Evolutionary conservation across 2,329 filamentous ascomycete genomes (phyloP).

Genomic region (Cordyceps fumosorosea): DNA sequence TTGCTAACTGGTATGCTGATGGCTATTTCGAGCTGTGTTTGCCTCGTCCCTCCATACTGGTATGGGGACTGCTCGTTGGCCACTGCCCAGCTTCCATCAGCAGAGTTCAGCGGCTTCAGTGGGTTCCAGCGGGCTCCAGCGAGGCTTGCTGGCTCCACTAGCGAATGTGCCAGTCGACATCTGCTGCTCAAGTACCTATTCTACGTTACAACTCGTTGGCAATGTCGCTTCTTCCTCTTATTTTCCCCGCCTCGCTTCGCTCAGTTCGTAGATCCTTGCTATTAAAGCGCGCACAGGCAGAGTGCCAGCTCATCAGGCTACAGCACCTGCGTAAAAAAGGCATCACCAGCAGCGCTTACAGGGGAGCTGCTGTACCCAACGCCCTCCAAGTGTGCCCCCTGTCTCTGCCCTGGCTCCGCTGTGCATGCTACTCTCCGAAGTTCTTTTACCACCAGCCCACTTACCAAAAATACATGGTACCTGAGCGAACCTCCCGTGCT

Average conservation of each 20-base stretch:
- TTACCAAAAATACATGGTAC: not conserved
- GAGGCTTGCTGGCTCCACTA: slow-evolving; percentile 2
- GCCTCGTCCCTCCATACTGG: not conserved
- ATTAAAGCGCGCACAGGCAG: no score
- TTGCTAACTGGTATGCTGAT: not conserved
- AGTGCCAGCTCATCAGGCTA: no score
- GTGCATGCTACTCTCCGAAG: no score
- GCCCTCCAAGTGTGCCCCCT: not conserved
- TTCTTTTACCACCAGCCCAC: not conserved
- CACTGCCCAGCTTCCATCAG: not conserved
- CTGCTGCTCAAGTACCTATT: not conserved
- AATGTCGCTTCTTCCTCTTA: no score
- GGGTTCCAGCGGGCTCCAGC: not conserved
- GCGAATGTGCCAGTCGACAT: not conserved
- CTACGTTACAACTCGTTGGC: not conserved
- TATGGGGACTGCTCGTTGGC: no score
- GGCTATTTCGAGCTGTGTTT: not conserved
- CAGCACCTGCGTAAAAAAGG: no score
- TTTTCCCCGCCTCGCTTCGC: no score
- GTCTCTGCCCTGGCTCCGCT: not conserved
- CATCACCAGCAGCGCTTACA: no score
- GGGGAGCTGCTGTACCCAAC: no score
- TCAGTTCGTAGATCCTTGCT: no score
- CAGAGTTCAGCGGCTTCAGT: not conserved
- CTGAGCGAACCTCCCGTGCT: not conserved